Evolutionary conservation across 2,329 filamentous ascomycete species (phyloP).

Genomic region (Macroventuria anomochaeta): DNA sequence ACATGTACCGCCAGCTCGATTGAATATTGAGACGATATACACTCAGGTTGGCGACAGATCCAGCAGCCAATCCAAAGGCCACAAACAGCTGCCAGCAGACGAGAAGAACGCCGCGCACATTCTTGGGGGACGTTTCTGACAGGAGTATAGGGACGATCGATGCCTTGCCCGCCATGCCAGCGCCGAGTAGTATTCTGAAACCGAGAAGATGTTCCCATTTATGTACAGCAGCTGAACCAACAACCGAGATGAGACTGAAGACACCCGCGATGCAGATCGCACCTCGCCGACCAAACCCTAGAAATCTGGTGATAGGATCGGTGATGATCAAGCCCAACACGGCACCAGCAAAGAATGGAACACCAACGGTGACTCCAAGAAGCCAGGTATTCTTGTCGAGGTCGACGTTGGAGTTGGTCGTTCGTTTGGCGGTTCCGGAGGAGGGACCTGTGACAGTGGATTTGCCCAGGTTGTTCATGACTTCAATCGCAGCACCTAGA

Average conservation of each 20-base stretch:
- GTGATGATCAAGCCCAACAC: conserved; percentile 2
- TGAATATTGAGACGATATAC: conserved; percentile 38
- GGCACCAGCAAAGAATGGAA: conserved; percentile 7
- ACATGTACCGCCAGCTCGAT: background rate
- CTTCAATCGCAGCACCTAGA: conserved; percentile 5
- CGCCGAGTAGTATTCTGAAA: conserved; percentile 29
- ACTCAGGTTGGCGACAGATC: background rate
- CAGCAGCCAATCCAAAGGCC: conserved; percentile 34
- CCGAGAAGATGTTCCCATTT: conserved; percentile 20
- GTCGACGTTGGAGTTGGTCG: background rate
- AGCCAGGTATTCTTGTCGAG: conserved; percentile 4
- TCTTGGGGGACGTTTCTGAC: conserved; percentile 48
- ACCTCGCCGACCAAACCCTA: conserved; percentile 35
- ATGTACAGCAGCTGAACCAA: conserved; percentile 16
- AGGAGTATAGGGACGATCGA: conserved; percentile 51
- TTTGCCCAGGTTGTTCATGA: conserved; percentile 1
- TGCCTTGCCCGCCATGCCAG: conserved; percentile 51
- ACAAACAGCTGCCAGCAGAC: conserved; percentile 52
- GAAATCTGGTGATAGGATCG: conserved; percentile 24
- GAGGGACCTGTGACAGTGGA: background rate
- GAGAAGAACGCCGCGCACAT: conserved; percentile 50
- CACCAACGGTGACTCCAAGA: conserved; percentile 1
- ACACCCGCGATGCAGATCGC: conserved; percentile 38
- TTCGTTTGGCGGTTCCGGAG: background rate
- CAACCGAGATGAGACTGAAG: conserved; percentile 29